A percentile compares a stretch with the other conserved stretches of the same genome.
Conservation (phyloP, 2,329 filamentous ascomycete genomes). For the Beauveria pseudobassiana region DNA sequence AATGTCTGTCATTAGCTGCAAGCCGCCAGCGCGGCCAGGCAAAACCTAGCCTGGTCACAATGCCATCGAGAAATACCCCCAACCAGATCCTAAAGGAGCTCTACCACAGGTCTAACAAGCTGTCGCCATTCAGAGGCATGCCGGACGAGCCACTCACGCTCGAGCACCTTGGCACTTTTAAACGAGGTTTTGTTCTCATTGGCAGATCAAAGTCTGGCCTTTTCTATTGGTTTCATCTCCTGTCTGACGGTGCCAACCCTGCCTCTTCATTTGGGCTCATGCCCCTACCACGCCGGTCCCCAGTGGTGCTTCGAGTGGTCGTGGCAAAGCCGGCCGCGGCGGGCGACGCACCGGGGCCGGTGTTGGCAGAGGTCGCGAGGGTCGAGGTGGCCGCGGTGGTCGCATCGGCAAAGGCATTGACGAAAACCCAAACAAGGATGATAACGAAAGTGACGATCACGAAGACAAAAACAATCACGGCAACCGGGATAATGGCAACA, state of each 20-base stretch:
- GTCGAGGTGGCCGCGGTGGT: neutral
- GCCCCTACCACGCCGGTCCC: neutral
- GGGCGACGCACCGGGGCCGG: neutral
- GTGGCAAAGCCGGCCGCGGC: neutral
- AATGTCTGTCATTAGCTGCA: neutral
- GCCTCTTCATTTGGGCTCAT: neutral
- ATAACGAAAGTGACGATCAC: neutral
- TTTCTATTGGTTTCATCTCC: neutral
- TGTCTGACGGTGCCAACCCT: too few species aligned
- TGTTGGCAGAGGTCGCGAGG: neutral
- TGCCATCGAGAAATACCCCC: neutral
- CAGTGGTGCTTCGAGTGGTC: neutral
- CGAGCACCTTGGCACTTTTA: neutral
- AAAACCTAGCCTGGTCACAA: neutral
- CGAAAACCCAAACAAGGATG: neutral
- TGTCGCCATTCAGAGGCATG: neutral
- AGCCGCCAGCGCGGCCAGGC: neutral
- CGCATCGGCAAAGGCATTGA: neutral
- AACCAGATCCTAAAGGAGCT: neutral
- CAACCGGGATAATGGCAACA: neutral
- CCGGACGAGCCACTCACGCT: neutral
- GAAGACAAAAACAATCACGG: neutral
- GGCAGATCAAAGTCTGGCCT: neutral
- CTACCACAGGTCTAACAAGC: neutral
- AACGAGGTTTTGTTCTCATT: neutral